Evolutionary conservation across 2,329 filamentous ascomycete genomes (phyloP).

Genomic region (Colletotrichum sp.): DNA sequence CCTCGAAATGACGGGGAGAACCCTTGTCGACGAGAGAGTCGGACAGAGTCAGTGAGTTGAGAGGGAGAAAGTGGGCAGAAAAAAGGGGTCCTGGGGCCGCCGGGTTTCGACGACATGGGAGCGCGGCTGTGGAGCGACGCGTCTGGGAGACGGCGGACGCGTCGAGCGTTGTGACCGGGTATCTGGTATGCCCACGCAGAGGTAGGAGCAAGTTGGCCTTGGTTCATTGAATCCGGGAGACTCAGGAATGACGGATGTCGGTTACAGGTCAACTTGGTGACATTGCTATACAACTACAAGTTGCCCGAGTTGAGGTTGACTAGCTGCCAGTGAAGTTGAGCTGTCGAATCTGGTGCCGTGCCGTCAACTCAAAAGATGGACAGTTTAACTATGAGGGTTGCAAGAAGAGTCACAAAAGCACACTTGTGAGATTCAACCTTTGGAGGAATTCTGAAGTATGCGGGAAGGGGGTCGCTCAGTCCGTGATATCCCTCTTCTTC

Average conservation of each 20-base stretch:
- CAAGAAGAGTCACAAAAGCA: background rate
- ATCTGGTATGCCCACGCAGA: background rate
- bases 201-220: background rate
- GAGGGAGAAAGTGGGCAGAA: background rate
- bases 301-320: background rate
- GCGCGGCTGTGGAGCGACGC: constrained; percentile 13
- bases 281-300: background rate
- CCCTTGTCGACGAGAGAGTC: background rate
- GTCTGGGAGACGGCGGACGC: background rate
- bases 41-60: background rate
- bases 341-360: background rate
- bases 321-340: background rate
- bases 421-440: background rate
- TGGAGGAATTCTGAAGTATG: background rate
- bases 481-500: background rate
- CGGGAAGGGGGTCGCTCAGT: background rate
- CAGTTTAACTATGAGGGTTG: background rate
- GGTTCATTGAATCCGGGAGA: background rate
- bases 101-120: background rate
- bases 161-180: background rate
- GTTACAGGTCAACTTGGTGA: background rate
- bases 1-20: background rate
- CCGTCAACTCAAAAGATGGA: background rate
- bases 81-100: constrained; percentile 4
- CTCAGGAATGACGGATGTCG: background rate